phyloP scores from a whole-genome alignment of 2,329 filamentous ascomycete genomes.

The Talaromyces sp. region DNA sequence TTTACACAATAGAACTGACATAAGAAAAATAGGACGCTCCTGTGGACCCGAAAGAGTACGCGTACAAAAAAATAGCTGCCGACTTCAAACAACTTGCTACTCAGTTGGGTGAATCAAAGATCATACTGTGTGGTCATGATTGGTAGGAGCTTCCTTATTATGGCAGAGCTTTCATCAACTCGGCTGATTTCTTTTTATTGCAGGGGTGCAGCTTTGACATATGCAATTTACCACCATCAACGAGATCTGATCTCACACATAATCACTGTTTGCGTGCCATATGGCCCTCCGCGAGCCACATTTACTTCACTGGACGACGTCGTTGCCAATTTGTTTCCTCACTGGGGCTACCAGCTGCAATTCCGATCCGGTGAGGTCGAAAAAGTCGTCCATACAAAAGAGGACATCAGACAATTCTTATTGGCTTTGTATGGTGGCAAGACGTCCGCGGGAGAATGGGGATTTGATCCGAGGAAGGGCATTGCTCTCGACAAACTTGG shows the following conservation, averaged over 20 bases:
- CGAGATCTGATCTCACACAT: slow-evolving; percentile 67
- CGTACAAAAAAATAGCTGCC: slow-evolving; percentile 64
- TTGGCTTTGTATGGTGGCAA: slow-evolving; percentile 64
- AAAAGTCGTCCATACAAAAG: slow-evolving; percentile 49
- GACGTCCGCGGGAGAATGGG: slow-evolving; percentile 50
- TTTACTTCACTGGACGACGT: slow-evolving; percentile 57
- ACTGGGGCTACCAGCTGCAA: slow-evolving; percentile 81
- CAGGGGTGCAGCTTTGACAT: slow-evolving; percentile 71
- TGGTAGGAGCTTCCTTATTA: slow-evolving; percentile 45
- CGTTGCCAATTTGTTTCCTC: slow-evolving; percentile 53
- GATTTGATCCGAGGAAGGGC: slow-evolving; percentile 58
- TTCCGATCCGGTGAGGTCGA: slow-evolving; percentile 66
- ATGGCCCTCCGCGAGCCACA: slow-evolving; percentile 47
- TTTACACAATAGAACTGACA: slow-evolving; percentile 24
- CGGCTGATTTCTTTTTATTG: background rate
- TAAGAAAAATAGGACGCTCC: slow-evolving; percentile 50
- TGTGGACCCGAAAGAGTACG: slow-evolving; percentile 57
- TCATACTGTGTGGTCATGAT: slow-evolving; percentile 87
- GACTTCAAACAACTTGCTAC: slow-evolving; percentile 69
- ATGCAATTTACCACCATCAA: slow-evolving; percentile 68
- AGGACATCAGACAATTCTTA: slow-evolving; percentile 65
- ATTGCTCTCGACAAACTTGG: slow-evolving; percentile 59
- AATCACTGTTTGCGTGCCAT: slow-evolving; percentile 79
- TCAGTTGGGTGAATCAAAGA: slow-evolving; percentile 49
- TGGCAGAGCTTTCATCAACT: background rate